Evolutionary conservation across 2,329 filamentous ascomycete genomes (phyloP), one percentile per base, ranked within the genome.

Genomic region (Alternaria sp.): DNA sequence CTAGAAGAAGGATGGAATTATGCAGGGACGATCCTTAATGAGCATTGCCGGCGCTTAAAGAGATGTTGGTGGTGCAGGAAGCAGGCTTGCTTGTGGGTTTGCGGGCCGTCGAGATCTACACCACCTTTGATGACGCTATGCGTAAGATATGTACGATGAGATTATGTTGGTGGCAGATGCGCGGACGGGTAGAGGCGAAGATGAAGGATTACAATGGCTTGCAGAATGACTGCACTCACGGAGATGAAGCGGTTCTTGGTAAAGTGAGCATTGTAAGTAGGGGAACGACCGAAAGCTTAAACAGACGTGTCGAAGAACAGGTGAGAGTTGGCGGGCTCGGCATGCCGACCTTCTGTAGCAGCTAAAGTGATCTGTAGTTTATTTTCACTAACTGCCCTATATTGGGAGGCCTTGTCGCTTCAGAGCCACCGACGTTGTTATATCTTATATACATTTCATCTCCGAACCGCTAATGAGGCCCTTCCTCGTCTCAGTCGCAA

Each of bases 201-300:
- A 38, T 20, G 53, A 18, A 42, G 14, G n/a, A 46, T 60, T 43
- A 16, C 51, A 7, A 57, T 39, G 53, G 46, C 36, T 52, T 60
- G 57, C 53, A 52, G 53, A 42, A 39, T 57, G 53, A 42, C 57
- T 60, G 53, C 53, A 57, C 14, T 46, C 39, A 41, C 57, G 46
- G 57, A 60, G 34, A 60, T 52, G 32, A 26, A 30, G 12, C 52
- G 46, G n/a, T 60, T 57, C 41, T 51, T 41, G 57, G 53, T 39
- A 20, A 53, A 57, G 55, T 39, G 46, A 38, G 32, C 16, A 26
- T 38, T n/a, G 9, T 32, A 16, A 36, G 46, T 14, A 49, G 46
- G 30, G 20, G 20, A 38, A 53, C 14, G 43, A 22, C 39, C n/a
- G 49, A 30, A 55, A 59, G 56, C 51, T 59, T 59, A 43, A 43